Conservation (phyloP, 2,329 filamentous ascomycete species). For the Apiospora malaysiana region DNA sequence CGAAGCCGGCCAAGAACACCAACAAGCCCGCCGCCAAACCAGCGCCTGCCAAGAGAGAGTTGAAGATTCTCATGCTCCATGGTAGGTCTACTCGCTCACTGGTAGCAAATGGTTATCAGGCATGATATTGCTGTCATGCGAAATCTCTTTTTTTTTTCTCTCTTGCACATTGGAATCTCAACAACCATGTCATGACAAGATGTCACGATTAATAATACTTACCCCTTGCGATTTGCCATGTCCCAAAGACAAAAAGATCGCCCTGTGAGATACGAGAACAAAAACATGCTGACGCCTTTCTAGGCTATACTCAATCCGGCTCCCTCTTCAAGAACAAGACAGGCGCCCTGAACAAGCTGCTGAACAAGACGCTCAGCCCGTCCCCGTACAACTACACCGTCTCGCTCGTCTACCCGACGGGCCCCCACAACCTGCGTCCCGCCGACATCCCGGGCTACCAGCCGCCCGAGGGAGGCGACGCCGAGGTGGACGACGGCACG, state of each 20-base stretch:
- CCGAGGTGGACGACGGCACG: constrained; percentile 52
- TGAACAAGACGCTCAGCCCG: constrained; percentile 72
- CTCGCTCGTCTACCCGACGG: constrained; percentile 72
- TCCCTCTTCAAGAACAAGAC: constrained; percentile 86
- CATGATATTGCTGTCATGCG: not conserved
- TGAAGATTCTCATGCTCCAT: constrained; percentile 81
- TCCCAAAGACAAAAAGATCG: too few species aligned
- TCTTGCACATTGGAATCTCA: too few species aligned
- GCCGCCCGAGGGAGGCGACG: constrained; percentile 47
- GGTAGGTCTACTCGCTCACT: constrained; percentile 50
- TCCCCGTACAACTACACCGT: constrained; percentile 59
- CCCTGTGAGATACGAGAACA: not conserved
- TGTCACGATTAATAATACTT: not conserved
- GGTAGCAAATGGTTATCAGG: not conserved
- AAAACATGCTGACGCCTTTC: not conserved
- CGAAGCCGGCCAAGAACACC: constrained; percentile 19
- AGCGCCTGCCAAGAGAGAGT: constrained; percentile 50
- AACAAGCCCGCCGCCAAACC: constrained; percentile 33
- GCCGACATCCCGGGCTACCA: constrained; percentile 74
- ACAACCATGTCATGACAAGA: not conserved
- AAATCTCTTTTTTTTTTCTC: too few species aligned
- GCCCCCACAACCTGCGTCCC: constrained; percentile 65
- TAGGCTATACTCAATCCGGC: constrained; percentile 90
- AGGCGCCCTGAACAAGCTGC: constrained; percentile 81
- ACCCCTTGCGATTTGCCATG: not conserved